Conservation (phyloP, 352 stramenopile genomes). For the Pilasporangium apinafurcum region DNA sequence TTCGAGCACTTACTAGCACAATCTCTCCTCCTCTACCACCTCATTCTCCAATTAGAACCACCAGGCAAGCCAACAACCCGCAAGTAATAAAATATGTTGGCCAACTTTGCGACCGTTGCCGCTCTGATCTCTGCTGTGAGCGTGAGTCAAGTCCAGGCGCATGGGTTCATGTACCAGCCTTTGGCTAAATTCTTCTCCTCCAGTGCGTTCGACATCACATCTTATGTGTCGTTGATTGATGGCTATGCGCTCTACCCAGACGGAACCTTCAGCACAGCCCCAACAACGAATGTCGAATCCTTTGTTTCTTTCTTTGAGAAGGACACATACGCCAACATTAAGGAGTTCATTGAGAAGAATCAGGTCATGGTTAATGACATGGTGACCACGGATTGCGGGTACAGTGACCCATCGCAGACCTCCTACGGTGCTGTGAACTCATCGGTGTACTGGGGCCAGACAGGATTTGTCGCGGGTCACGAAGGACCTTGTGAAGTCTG, state of each 20-base stretch:
- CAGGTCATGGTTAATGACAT: conserved; percentile 14
- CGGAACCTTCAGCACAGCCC: conserved; percentile 23
- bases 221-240: conserved; percentile 32
- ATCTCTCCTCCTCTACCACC: too few relatives aligned
- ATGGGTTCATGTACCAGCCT: conserved; percentile 33
- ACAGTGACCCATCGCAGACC: conserved; percentile 25
- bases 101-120: conserved; percentile 8
- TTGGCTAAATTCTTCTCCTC: conserved; percentile 24
- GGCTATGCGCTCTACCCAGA: conserved; percentile 23
- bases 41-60: background rate
- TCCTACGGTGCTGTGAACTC: conserved; percentile 22
- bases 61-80: background rate
- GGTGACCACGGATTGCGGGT: conserved; percentile 27
- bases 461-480: conserved; percentile 30
- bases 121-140: conserved; percentile 5
- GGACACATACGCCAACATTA: conserved; percentile 29
- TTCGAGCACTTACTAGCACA: too few relatives aligned
- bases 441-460: conserved; percentile 31
- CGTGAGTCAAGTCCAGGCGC: conserved; percentile 11
- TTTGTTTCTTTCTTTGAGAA: conserved; percentile 36
- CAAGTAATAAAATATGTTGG: conserved; percentile 11
- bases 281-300: conserved; percentile 18
- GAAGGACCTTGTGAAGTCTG: conserved; percentile 35
- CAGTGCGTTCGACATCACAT: conserved; percentile 26
- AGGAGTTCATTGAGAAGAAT: conserved; percentile 27